Base-by-base conservation (phyloP, 2,329 filamentous ascomycete species). In the Botryotinia narcissicola region DNA sequence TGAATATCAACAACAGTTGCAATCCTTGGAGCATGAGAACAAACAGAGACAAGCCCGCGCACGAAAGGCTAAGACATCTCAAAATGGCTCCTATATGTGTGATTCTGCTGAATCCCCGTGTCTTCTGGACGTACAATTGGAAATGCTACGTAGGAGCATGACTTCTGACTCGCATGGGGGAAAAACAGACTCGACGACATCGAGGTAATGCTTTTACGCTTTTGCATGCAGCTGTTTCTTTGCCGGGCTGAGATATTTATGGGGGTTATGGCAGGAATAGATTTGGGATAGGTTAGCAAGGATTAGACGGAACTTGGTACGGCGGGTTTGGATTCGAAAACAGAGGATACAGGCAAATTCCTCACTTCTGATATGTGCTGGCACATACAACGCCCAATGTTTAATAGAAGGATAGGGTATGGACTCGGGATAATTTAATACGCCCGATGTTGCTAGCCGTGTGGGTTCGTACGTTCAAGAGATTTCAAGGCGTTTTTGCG, bases 131-230 rank as follows among this genome's bases (percentile, higher is more conserved):
- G 29, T 42, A 7, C 66, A 69, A 12, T 69, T 69, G 18, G 35
- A 69, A 57, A 69, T 42, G 25, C 22, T 69, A 57, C 66, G 66
- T 44, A 69, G 66, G n/a, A 69, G 37, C 20, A 57, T 69, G 51
- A 57, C 35, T 35, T 69, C 48, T 18, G 18, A 32, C 3, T 69
- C 66, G 9, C 48, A 57, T 57, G 66, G 37, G 40, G 66, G 37
- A 42, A 69, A 69, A 48, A 25, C 66, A 12, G 37, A 32, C 5
- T 69, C 66, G 12, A 57, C 37, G 18, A 57, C 18, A 25, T 57
- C 48, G 29, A 29, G 48, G 9, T 69, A 37, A 69, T 44, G 44
- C 35, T 57, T n/a, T 18, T 57, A n/a, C n/a, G n/a, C 10, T 46
- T 9, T 35, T 40, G 4, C 9, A 42, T 5, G n/a, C 44, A 29